phyloP scores from a whole-genome alignment of 345 rosid genomes.

The Citrus sinensis region DVS_A1.0 CM039162.1:31697501-31698000 shows the following conservation, averaged over 20 bases:
- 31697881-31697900: slow-evolving; percentile 65
- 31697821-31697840: slow-evolving; percentile 89
- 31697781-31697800: slow-evolving; percentile 55
- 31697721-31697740: background rate
- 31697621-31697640: slow-evolving; percentile 74
- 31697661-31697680: slow-evolving; percentile 83
- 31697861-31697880: slow-evolving; percentile 59
- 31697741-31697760: slow-evolving; percentile 7
- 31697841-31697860: slow-evolving; percentile 70
- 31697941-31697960: slow-evolving; percentile 76
- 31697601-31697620: slow-evolving; percentile 92
- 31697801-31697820: slow-evolving; percentile 91
- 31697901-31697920: slow-evolving; percentile 96
- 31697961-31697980: slow-evolving; percentile 10
- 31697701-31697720: background rate
- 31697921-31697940: slow-evolving; percentile 94
- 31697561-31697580: slow-evolving; percentile 75
- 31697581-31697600: slow-evolving; percentile 85
- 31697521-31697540: slow-evolving; percentile 66
- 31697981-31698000: slow-evolving; percentile 3
- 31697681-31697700: slow-evolving; percentile 4
- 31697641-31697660: slow-evolving; percentile 81
- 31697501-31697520: slow-evolving; percentile 96
- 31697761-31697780: slow-evolving; percentile 18
- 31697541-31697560: slow-evolving; percentile 64